Conservation (phyloP, 2,329 filamentous ascomycete genomes). For the Pseudogymnoascus sp. region DNA sequence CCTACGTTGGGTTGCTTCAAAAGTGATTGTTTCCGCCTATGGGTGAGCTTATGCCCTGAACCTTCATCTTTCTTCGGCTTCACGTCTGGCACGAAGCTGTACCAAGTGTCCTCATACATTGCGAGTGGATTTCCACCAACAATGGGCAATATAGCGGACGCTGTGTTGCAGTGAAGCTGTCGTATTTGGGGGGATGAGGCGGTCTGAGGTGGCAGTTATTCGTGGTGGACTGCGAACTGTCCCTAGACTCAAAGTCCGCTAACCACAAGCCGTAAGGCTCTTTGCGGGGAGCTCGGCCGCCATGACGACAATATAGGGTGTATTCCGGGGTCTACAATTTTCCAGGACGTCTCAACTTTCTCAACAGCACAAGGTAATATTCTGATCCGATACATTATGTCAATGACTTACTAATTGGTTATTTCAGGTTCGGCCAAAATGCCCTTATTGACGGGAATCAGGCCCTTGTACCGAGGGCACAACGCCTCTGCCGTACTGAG, state of each 20-base stretch:
- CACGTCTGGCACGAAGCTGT: conserved; percentile 62
- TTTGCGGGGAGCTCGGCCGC: conserved; percentile 6
- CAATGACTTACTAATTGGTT: background rate
- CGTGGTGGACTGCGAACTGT: background rate
- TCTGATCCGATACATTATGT: background rate
- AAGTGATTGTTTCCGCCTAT: conserved; percentile 61
- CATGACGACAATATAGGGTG: conserved; percentile 1
- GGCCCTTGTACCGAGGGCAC: background rate
- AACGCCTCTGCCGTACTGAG: background rate
- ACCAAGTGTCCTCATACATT: conserved; percentile 83
- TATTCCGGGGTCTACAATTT: background rate
- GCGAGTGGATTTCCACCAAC: conserved; percentile 15
- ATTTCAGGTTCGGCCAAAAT: background rate
- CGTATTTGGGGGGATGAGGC: conserved; percentile 4
- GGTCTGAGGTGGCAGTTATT: conserved; percentile 5
- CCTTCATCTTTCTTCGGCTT: conserved; percentile 41
- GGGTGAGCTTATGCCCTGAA: conserved; percentile 39
- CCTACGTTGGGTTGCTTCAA: conserved; percentile 57
- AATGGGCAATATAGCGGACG: conserved; percentile 2
- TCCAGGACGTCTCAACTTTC: background rate
- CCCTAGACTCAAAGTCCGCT: background rate
- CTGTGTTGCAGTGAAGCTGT: background rate
- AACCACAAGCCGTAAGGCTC: background rate
- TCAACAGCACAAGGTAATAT: background rate
- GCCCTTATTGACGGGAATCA: conserved; percentile 5